Evolutionary conservation across 2,329 filamentous ascomycete species (phyloP).

Genomic region (Cercospora nicotianae): DNA sequence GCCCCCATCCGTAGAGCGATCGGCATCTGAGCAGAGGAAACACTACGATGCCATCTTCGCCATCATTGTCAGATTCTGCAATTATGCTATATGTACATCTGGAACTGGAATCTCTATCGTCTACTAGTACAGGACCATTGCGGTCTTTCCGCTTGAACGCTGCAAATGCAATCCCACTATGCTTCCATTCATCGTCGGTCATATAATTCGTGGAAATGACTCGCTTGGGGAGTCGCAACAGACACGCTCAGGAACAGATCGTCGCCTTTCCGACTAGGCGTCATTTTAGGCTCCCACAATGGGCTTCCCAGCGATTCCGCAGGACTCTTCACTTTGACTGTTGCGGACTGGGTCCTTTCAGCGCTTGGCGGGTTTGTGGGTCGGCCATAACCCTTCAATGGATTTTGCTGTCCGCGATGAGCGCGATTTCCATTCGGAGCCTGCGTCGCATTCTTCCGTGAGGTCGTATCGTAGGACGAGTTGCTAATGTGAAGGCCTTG

Average conservation of each 20-base stretch:
- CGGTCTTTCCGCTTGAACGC: constrained; percentile 22
- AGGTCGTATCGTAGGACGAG: constrained; percentile 19
- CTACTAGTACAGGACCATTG: background rate
- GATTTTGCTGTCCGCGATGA: constrained; percentile 26
- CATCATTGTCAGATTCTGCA: background rate
- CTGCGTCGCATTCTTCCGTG: constrained; percentile 12
- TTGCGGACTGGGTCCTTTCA: constrained; percentile 18
- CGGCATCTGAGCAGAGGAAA: background rate
- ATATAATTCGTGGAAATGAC: constrained; percentile 17
- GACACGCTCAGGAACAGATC: constrained; percentile 57
- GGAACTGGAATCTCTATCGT: background rate
- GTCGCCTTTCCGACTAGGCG: constrained; percentile 65
- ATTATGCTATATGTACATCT: constrained; percentile 3
- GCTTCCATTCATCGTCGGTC: constrained; percentile 5
- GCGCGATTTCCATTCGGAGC: background rate
- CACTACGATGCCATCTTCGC: background rate
- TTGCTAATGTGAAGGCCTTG: constrained; percentile 37
- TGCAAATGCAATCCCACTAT: constrained; percentile 13
- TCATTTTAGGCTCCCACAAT: constrained; percentile 64
- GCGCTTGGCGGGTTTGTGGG: constrained; percentile 17
- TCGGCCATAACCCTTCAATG: constrained; percentile 36
- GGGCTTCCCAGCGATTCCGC: constrained; percentile 42
- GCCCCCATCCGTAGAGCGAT: background rate
- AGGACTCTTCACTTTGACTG: constrained; percentile 23
- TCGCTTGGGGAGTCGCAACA: constrained; percentile 29